phyloP scores from a whole-genome alignment of 2,329 filamentous ascomycete species.

The Lachnellula arida region DNA sequence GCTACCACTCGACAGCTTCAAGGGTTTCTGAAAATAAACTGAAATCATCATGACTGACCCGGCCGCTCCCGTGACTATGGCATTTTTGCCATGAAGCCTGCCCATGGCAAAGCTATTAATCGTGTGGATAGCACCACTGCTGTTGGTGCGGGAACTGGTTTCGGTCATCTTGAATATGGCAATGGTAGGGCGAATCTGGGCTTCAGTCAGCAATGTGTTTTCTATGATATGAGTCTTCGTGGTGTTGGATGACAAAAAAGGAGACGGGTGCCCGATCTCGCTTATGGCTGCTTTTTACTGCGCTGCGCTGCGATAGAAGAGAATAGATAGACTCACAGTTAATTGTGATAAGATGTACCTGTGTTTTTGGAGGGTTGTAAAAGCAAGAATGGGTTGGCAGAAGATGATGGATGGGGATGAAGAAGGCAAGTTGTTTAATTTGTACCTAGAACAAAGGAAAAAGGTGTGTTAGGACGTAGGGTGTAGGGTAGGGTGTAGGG shows the following conservation, averaged over 20 bases:
- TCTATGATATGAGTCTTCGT: background rate
- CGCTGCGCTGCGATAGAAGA: no score
- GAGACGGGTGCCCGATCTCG: slow-evolving; percentile 11
- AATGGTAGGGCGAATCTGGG: no score
- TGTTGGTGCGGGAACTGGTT: no score
- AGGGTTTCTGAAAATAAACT: slow-evolving; percentile 1
- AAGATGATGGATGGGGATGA: slow-evolving; percentile 1
- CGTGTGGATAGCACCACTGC: slow-evolving; percentile 17
- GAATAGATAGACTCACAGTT: slow-evolving; percentile 11
- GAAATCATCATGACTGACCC: slow-evolving; percentile 45
- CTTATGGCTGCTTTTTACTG: slow-evolving; percentile 14
- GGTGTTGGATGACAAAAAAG: background rate
- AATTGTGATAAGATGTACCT: slow-evolving; percentile 11
- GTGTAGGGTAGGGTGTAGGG: background rate
- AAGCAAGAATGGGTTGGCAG: background rate
- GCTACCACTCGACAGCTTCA: background rate
- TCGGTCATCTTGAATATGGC: no score
- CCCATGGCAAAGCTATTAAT: slow-evolving; percentile 35
- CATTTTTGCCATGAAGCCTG: slow-evolving; percentile 34
- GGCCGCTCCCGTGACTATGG: slow-evolving; percentile 62
- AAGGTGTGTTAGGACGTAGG: slow-evolving; percentile 8
- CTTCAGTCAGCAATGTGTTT: no score
- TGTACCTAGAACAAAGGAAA: slow-evolving; percentile 9
- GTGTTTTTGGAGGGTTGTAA: background rate
- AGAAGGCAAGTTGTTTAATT: slow-evolving; percentile 7